Conservation (phyloP, 768 basidiomycete species). For the Fomitopsis pulvina region DNA sequence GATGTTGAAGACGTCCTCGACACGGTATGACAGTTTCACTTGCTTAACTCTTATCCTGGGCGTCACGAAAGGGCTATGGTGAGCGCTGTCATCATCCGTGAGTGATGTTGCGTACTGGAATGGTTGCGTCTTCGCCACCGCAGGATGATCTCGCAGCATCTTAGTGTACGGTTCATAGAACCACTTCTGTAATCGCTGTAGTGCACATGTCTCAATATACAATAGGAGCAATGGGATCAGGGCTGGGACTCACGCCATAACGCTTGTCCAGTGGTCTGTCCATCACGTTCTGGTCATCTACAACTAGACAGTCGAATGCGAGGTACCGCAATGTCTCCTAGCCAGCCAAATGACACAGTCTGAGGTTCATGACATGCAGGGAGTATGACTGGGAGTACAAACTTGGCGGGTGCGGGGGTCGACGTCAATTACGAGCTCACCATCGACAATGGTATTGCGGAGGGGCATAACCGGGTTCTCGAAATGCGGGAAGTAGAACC, state of each 20-base stretch:
- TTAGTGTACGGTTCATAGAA: constrained; percentile 76
- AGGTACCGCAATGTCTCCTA: constrained; percentile 81
- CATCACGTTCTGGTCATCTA: constrained; percentile 86
- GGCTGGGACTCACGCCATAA: constrained; percentile 66
- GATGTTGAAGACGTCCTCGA: constrained; percentile 77
- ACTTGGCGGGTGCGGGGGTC: constrained; percentile 72
- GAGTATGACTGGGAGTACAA: constrained; percentile 19
- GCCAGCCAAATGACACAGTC: background rate
- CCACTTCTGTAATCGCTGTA: constrained; percentile 72
- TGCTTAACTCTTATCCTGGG: constrained; percentile 80
- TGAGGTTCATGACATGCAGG: background rate
- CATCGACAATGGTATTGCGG: constrained; percentile 81
- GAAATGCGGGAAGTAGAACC: constrained; percentile 87
- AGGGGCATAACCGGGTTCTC: constrained; percentile 64
- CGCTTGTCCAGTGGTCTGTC: constrained; percentile 72
- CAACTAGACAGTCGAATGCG: constrained; percentile 90
- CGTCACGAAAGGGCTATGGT: background rate
- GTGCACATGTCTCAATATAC: constrained; percentile 5
- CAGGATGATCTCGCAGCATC: constrained; percentile 63
- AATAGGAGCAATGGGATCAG: background rate
- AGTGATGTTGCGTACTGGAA: constrained; percentile 61
- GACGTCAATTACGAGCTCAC: constrained; percentile 88
- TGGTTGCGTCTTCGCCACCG: constrained; percentile 56
- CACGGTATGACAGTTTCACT: constrained; percentile 81
- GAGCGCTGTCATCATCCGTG: background rate